Conservation (phyloP, 208 protist genomes). For the Leptomonas pyrrhocoris region DNA sequence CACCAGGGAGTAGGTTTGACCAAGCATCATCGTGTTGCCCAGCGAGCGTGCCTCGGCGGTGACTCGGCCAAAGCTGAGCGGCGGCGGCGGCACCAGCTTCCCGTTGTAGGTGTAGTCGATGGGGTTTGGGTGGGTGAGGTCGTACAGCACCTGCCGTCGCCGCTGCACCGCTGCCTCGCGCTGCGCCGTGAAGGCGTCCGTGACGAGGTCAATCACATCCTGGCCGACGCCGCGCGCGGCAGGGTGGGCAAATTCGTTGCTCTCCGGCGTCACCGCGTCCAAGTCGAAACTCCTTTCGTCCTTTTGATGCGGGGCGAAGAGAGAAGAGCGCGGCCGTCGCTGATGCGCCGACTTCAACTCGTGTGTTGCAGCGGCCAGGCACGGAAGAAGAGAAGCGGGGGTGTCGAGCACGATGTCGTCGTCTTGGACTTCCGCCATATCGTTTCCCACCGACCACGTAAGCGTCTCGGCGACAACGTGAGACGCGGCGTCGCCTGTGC, state of each 20-base stretch:
- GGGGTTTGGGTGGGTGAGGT: slow-evolving; percentile 82
- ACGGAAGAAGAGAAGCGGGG: slow-evolving; percentile 37
- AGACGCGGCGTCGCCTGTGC: neutral
- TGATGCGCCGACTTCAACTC: slow-evolving; percentile 14
- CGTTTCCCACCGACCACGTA: neutral
- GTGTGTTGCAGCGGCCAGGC: slow-evolving; percentile 3
- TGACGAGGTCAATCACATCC: slow-evolving; percentile 88
- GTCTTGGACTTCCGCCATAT: slow-evolving; percentile 33
- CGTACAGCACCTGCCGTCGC: slow-evolving; percentile 80
- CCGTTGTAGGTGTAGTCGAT: slow-evolving; percentile 85
- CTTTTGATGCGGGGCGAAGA: neutral
- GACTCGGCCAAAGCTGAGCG: slow-evolving; percentile 84
- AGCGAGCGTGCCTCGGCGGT: slow-evolving; percentile 69
- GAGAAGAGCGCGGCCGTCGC: neutral
- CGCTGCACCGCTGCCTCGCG: slow-evolving; percentile 57
- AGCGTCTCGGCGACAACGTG: neutral
- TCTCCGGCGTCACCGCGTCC: slow-evolving; percentile 29
- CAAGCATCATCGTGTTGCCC: slow-evolving; percentile 73
- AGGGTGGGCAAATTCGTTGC: slow-evolving; percentile 36
- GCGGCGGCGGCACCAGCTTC: slow-evolving; percentile 88
- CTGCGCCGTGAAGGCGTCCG: slow-evolving; percentile 76
- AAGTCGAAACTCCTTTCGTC: neutral
- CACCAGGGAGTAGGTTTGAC: slow-evolving; percentile 79
- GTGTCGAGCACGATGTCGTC: slow-evolving; percentile 61
- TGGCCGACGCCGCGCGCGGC: slow-evolving; percentile 64